These are phyloP conservation scores for Sodiomyces alkalinus DNA, from an alignment of 2,329 filamentous ascomycete species.

Conservation along the genomic window DNA sequence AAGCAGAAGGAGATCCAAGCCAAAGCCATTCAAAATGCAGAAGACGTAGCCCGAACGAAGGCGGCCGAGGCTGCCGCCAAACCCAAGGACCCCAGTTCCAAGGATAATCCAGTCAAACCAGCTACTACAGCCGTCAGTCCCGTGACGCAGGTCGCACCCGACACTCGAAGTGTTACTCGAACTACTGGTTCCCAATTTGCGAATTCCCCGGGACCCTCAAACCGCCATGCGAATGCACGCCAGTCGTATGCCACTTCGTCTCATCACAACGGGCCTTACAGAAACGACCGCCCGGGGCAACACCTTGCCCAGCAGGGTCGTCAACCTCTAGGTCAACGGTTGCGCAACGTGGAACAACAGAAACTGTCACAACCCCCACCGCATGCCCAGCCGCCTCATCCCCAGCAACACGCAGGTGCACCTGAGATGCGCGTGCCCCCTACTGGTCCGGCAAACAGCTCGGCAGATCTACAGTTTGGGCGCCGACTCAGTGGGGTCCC, in stretches of 20 bases:
- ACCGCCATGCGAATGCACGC: constrained; percentile 32
- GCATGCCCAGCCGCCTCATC: no score
- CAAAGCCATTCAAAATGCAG: constrained; percentile 64
- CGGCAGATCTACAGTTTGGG: constrained; percentile 32
- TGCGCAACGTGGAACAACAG: constrained; percentile 36
- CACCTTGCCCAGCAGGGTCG: constrained; percentile 25
- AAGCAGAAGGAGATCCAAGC: constrained; percentile 91
- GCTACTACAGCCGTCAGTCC: constrained; percentile 11
- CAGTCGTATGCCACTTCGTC: constrained; percentile 30
- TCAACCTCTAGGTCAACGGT: constrained; percentile 29
- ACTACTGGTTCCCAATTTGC: constrained; percentile 10
- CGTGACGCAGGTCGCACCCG: constrained; percentile 8
- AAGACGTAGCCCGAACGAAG: constrained; percentile 39
- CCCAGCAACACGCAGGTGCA: constrained; percentile 26
- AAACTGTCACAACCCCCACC: constrained; percentile 27
- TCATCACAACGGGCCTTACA: constrained; percentile 30
- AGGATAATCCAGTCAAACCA: constrained; percentile 28
- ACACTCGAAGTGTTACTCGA: constrained; percentile 16
- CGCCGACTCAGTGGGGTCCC: constrained; percentile 36
- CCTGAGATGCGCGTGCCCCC: constrained; percentile 58
- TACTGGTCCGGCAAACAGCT: constrained; percentile 51
- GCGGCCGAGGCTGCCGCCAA: constrained; percentile 26
- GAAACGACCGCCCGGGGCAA: constrained; percentile 29
- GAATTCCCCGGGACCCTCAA: constrained; percentile 6
- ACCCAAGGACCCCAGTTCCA: constrained; percentile 36